A percentile compares a stretch with the other conserved stretches of the same genome.
phyloP scores from a whole-genome alignment of 495 filamentous ascomycete species.

The Margaritispora aquatica region DNA sequence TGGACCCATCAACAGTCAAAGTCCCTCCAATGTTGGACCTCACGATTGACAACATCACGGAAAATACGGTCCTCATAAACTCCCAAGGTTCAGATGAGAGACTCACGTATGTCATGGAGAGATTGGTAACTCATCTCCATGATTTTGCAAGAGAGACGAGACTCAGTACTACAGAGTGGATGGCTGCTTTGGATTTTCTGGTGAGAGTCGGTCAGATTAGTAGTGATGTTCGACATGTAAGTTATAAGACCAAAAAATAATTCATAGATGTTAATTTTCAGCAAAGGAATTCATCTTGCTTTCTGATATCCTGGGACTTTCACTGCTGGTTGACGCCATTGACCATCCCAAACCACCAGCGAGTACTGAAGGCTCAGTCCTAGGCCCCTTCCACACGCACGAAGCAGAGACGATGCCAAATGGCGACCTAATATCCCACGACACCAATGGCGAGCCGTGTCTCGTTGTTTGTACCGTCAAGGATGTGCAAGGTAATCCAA shows the following conservation, averaged over 20 bases:
- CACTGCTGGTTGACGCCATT: conserved; percentile 83
- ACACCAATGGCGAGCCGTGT: conserved; percentile 62
- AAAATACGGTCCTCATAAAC: conserved; percentile 68
- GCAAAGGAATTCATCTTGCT: conserved; percentile 87
- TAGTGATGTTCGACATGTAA: conserved; percentile 61
- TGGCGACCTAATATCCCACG: conserved; percentile 66
- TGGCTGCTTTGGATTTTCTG: conserved; percentile 63
- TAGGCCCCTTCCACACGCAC: conserved; percentile 92
- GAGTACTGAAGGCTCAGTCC: conserved; percentile 80
- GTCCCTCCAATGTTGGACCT: conserved; percentile 63
- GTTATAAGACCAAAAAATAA: too few relatives aligned
- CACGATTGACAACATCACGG: conserved; percentile 78
- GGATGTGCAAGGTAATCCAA: conserved; percentile 60
- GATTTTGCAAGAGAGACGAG: conserved; percentile 79
- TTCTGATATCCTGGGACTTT: conserved; percentile 85
- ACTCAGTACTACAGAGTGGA: conserved; percentile 76
- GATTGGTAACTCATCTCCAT: conserved; percentile 73
- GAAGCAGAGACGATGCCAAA: conserved; percentile 62
- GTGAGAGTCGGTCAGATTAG: conserved; percentile 69
- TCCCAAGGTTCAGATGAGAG: conserved; percentile 59
- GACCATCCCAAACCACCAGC: conserved; percentile 78
- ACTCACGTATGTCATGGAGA: conserved; percentile 64
- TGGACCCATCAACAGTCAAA: conserved; percentile 2
- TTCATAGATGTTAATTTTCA: too few relatives aligned
- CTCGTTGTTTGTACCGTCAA: conserved; percentile 72